These are phyloP conservation scores for Debaryomycetaceae sp. DNA, from an alignment of 1,139 yeast species.

Conservation along the genomic window DNA sequence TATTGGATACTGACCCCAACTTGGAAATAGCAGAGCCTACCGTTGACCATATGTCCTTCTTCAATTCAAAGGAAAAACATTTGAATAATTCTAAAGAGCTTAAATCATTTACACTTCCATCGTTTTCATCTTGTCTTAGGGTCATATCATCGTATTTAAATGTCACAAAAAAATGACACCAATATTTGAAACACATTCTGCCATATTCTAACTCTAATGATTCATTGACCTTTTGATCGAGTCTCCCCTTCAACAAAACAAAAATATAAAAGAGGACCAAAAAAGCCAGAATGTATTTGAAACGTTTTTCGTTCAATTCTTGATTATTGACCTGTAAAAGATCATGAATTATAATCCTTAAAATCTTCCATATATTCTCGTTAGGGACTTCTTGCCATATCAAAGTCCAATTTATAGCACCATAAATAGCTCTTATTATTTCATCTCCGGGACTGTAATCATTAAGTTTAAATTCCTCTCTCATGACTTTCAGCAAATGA, in stretches of 20 bases:
- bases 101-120: constrained; percentile 1
- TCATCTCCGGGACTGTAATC: constrained; percentile 8
- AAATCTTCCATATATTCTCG: constrained; percentile 14
- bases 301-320: constrained; percentile 2
- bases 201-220: background rate
- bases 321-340: constrained; percentile 5
- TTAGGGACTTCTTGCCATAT: constrained; percentile 27
- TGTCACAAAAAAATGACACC: constrained; percentile 6
- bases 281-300: constrained; percentile 20
- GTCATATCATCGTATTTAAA: constrained; percentile 3
- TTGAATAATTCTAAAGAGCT: constrained; percentile 10
- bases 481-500: constrained; percentile 12
- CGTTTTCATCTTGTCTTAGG: background rate
- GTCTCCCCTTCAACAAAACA: constrained; percentile 7
- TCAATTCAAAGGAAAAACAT: too few relatives aligned
- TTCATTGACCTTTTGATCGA: background rate
- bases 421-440: constrained; percentile 18
- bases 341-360: constrained; percentile 9
- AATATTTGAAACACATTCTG: constrained; percentile 3
- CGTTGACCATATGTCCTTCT: background rate
- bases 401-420: constrained; percentile 31
- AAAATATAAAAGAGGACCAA: constrained; percentile 19
- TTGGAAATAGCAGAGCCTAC: background rate
- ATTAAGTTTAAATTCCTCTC: constrained; percentile 6
- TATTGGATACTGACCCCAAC: background rate